phyloP scores from a whole-genome alignment of 352 stramenopile genomes.

The Phytophthora aleatoria region DNA sequence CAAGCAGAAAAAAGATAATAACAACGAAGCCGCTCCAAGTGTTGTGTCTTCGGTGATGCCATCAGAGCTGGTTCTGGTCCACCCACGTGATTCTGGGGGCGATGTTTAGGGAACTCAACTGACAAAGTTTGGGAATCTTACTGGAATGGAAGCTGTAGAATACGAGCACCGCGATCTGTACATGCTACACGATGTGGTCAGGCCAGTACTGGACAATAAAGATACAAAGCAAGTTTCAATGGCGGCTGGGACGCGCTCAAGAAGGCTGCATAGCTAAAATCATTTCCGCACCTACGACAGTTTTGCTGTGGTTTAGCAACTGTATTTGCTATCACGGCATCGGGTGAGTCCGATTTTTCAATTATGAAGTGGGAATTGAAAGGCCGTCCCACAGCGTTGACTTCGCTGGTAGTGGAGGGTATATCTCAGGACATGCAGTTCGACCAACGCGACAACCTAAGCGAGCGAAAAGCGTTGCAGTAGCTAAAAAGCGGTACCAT shows the following conservation, averaged over 20 bases:
- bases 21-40: background rate
- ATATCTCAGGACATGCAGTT: conserved; percentile 13
- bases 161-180: conserved; percentile 3
- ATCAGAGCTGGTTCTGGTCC: background rate
- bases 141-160: conserved; percentile 4
- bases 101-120: background rate
- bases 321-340: conserved; percentile 7
- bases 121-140: background rate
- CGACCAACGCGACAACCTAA: background rate
- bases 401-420: conserved; percentile 2
- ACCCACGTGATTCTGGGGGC: background rate
- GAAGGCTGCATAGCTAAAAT: background rate
- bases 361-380: conserved; percentile 1
- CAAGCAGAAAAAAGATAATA: conserved; percentile 7
- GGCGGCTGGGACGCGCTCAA: background rate
- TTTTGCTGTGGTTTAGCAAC: conserved; percentile 11
- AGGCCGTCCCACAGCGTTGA: conserved; percentile 8
- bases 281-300: conserved; percentile 3
- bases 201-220: background rate
- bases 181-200: background rate
- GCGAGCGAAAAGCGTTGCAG: background rate
- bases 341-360: background rate
- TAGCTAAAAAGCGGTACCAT: too few species aligned
- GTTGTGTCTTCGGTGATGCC: conserved; percentile 5
- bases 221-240: conserved; percentile 10